Conservation (phyloP, 192 early-diverging fungal species). For the Coemansia sp. region DNA sequence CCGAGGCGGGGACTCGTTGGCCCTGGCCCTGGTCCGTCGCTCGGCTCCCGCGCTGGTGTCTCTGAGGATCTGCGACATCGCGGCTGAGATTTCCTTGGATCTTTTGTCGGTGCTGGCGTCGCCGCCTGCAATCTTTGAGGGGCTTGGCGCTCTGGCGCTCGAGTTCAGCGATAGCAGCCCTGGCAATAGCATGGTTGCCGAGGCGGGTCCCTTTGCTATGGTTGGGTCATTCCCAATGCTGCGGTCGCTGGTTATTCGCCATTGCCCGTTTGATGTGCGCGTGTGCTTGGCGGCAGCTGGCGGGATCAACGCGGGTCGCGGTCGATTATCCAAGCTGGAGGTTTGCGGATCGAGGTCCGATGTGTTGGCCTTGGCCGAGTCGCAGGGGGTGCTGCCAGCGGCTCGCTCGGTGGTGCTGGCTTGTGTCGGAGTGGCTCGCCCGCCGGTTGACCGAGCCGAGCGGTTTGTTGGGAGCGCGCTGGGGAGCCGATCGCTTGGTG, state of each 20-base stretch:
- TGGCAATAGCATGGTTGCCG: background rate
- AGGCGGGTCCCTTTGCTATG: background rate
- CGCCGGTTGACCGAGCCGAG: background rate
- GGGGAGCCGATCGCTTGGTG: background rate
- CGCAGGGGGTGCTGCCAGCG: background rate
- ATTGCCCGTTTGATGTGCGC: slow-evolving; percentile 10
- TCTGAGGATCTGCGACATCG: slow-evolving; percentile 9
- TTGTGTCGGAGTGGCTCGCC: background rate
- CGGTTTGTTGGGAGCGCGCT: background rate
- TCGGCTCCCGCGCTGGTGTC: background rate
- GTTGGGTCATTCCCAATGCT: background rate
- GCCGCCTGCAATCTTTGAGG: background rate
- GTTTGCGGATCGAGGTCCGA: background rate
- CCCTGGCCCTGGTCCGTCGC: background rate
- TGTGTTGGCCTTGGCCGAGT: background rate
- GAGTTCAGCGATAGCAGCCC: slow-evolving; percentile 2
- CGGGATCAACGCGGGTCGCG: background rate
- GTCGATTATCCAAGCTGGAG: background rate
- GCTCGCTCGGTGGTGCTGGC: background rate
- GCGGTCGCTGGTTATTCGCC: background rate
- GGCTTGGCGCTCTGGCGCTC: background rate
- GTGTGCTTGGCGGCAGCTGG: background rate
- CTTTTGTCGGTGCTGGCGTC: background rate
- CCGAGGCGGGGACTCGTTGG: background rate
- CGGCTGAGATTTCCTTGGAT: background rate